Evolutionary conservation across 1,284 basidiomycete species (phyloP).

Genomic region (Marasmius oreades): DNA sequence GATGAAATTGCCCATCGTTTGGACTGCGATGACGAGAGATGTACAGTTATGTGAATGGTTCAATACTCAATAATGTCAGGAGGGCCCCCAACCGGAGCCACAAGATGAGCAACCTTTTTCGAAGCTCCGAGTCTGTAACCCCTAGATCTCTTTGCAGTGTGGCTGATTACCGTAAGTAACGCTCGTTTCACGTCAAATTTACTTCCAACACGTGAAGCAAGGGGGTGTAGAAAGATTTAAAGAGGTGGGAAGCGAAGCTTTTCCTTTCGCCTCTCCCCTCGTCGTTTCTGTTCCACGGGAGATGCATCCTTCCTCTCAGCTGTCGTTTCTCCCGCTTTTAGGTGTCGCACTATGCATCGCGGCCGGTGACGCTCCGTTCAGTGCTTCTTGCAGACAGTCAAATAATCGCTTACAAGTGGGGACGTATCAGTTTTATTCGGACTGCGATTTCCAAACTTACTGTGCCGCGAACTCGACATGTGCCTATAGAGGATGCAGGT

Average conservation of each 20-base stretch:
- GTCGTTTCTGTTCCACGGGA: not conserved
- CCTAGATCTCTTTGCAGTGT: not conserved
- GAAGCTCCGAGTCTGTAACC: not conserved
- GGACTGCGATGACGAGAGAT: conserved; percentile 53
- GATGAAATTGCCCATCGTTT: conserved; percentile 59
- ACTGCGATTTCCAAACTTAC: conserved; percentile 71
- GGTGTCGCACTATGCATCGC: conserved; percentile 25
- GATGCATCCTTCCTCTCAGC: not conserved
- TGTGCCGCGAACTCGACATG: conserved; percentile 61
- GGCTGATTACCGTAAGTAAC: not conserved
- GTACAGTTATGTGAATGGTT: conserved; percentile 66
- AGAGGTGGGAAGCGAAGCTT: not conserved
- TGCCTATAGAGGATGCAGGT: conserved; percentile 64
- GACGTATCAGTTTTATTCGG: conserved; percentile 74
- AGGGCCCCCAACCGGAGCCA: too few species aligned
- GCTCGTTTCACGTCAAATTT: not conserved
- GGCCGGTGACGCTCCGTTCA: conserved; percentile 42
- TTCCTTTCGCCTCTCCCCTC: not conserved
- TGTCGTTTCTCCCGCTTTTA: conserved; percentile 21
- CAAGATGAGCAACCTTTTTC: too few species aligned
- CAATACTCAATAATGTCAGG: not conserved
- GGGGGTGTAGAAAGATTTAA: not conserved
- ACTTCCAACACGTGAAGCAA: not conserved
- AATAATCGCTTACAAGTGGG: conserved; percentile 69
- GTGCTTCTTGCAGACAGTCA: conserved; percentile 45